These are phyloP conservation scores for Rhodotorula sp. DNA, from an alignment of 1,284 basidiomycete genomes.

Conservation along the genomic window DNA sequence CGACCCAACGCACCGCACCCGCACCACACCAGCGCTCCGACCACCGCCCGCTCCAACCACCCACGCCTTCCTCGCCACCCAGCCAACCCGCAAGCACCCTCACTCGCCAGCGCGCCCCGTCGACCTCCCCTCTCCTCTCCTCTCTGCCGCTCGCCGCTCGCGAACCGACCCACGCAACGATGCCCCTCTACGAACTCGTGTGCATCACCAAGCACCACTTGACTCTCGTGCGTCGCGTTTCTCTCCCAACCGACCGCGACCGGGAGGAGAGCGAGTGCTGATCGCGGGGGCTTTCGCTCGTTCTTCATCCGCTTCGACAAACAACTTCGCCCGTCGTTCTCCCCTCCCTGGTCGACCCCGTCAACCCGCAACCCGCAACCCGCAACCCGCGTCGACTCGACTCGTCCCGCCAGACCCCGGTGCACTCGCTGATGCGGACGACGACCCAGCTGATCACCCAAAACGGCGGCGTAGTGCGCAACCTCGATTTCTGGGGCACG, in stretches of 20 bases:
- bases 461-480: conserved; percentile 42
- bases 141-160: no score
- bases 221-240: conserved; percentile 11
- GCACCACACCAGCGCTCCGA: no score
- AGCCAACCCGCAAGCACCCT: not conserved
- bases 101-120: not conserved
- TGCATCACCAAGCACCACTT: conserved; percentile 39
- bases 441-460: conserved; percentile 33
- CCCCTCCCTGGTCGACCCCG: no score
- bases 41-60: not conserved
- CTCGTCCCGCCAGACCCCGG: conserved; percentile 41
- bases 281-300: no score
- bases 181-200: conserved; percentile 44
- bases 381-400: no score
- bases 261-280: no score
- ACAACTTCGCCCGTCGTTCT: no score
- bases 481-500: conserved; percentile 41
- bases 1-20: no score
- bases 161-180: not conserved
- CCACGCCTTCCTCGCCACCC: not conserved
- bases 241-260: no score
- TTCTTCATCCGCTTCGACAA: not conserved
- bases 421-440: conserved; percentile 37
- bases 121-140: not conserved
- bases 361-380: no score